Conservation (phyloP, 139 green algal species). For the Chloropicon primus region DNA sequence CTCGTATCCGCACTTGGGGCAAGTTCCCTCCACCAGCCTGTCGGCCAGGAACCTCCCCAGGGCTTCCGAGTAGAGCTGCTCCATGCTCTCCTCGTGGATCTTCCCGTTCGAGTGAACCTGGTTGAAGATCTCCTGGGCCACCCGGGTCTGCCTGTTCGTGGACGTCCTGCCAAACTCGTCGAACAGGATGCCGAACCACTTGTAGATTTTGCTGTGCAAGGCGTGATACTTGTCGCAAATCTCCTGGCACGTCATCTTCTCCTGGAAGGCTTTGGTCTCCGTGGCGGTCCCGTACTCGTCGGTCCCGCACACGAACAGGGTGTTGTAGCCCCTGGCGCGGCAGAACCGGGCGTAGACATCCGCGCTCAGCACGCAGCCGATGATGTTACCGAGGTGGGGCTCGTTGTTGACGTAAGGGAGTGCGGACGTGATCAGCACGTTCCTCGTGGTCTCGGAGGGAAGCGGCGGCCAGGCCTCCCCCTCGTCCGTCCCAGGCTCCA, state of each 20-base stretch:
- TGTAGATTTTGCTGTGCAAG: conserved; percentile 83
- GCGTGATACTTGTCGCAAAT: conserved; percentile 98
- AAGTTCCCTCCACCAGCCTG: conserved; percentile 84
- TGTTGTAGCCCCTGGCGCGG: conserved; percentile 71
- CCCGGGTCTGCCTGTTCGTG: conserved; percentile 56
- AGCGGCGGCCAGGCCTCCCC: background rate
- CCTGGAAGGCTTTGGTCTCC: conserved; percentile 94
- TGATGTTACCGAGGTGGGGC: conserved; percentile 97
- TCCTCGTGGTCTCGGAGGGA: conserved; percentile 4
- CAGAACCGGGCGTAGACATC: conserved; percentile 87
- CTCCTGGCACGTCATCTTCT: conserved; percentile 72
- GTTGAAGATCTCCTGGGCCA: conserved; percentile 46
- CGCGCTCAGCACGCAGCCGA: conserved; percentile 88
- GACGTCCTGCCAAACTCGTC: conserved; percentile 91
- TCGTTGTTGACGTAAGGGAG: conserved; percentile 99
- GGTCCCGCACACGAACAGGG: conserved; percentile 89
- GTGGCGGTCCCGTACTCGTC: conserved; percentile 98
- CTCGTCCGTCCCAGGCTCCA: background rate
- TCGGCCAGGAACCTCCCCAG: conserved; percentile 87
- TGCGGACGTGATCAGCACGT: conserved; percentile 76
- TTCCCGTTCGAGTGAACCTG: conserved; percentile 26
- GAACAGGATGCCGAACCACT: conserved; percentile 92
- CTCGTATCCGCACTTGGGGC: conserved; percentile 86
- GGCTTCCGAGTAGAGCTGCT: conserved; percentile 78
- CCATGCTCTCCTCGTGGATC: conserved; percentile 50